Evolutionary conservation across 2,329 filamentous ascomycete genomes (phyloP).

Genomic region (Teratosphaeria destructans): DNA sequence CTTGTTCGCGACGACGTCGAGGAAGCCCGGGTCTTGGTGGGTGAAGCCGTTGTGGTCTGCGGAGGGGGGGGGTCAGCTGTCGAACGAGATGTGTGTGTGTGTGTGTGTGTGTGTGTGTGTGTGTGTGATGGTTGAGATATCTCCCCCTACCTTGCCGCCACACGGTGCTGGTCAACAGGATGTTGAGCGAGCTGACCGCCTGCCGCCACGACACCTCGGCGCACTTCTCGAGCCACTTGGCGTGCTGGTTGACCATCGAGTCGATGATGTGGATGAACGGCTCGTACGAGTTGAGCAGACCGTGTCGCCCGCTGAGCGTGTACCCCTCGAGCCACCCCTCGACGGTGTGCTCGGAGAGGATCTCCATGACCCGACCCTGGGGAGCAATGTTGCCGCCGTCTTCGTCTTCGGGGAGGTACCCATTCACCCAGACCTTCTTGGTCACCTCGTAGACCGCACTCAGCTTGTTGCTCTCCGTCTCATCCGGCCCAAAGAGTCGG

Average conservation of each 20-base stretch:
- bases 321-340: slow-evolving; percentile 78
- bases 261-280: slow-evolving; percentile 76
- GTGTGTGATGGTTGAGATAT: not conserved
- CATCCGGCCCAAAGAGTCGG: slow-evolving; percentile 68
- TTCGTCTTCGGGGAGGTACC: slow-evolving; percentile 64
- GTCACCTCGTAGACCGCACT: slow-evolving; percentile 59
- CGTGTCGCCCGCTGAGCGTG: slow-evolving; percentile 62
- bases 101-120: not conserved
- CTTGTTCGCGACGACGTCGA: slow-evolving; percentile 71
- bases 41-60: slow-evolving; percentile 72
- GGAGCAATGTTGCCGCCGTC: slow-evolving; percentile 64
- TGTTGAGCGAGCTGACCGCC: slow-evolving; percentile 66
- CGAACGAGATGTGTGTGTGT: not conserved
- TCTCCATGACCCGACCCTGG: slow-evolving; percentile 68
- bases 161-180: slow-evolving; percentile 66
- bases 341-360: slow-evolving; percentile 69
- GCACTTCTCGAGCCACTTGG: slow-evolving; percentile 77
- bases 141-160: slow-evolving; percentile 50
- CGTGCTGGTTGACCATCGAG: slow-evolving; percentile 79
- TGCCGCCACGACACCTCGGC: slow-evolving; percentile 69
- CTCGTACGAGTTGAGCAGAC: slow-evolving; percentile 70
- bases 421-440: slow-evolving; percentile 72
- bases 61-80: not conserved
- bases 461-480: slow-evolving; percentile 74
- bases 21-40: slow-evolving; percentile 70